Percentiles rank a stretch among this genome's conserved stretches.
Conservation (phyloP, 1,139 yeast genomes). For the Cylindricascospora bacillispora region DNA sequence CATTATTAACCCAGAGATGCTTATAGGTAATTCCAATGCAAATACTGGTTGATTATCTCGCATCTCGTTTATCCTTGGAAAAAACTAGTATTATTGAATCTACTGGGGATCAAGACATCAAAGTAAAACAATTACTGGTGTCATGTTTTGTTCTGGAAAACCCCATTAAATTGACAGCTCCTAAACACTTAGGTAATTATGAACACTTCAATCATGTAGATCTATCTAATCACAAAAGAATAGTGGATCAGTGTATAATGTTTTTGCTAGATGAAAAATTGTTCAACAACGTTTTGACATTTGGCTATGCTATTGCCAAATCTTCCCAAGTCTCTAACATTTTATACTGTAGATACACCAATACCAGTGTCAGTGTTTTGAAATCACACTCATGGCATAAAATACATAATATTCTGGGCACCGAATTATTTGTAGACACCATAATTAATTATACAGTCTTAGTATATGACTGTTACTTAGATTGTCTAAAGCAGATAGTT, state of each 20-base stretch:
- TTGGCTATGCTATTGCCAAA: slow-evolving; percentile 17
- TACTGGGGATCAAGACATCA: no score
- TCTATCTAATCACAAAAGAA: no score
- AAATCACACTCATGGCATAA: slow-evolving; percentile 15
- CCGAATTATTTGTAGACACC: slow-evolving; percentile 12
- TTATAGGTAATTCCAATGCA: no score
- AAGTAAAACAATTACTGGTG: no score
- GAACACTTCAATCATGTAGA: no score
- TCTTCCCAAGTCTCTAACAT: slow-evolving; percentile 9
- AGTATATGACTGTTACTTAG: slow-evolving; percentile 6
- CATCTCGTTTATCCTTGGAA: no score
- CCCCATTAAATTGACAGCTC: no score
- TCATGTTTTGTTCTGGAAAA: no score
- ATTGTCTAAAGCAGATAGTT: slow-evolving; percentile 12
- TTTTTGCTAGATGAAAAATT: slow-evolving; percentile 9
- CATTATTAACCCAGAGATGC: no score
- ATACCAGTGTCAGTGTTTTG: slow-evolving; percentile 12
- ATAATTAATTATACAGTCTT: slow-evolving; percentile 17
- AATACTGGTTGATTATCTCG: no score
- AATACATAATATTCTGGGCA: slow-evolving; percentile 17
- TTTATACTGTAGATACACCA: slow-evolving; percentile 14
- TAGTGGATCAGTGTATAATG: slow-evolving; percentile 16
- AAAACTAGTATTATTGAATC: no score
- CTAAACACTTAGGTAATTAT: no score
- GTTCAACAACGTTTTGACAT: slow-evolving; percentile 15